Base-by-base conservation (phyloP, 208 protist genomes). In the Trypanosoma brucei region DNA sequence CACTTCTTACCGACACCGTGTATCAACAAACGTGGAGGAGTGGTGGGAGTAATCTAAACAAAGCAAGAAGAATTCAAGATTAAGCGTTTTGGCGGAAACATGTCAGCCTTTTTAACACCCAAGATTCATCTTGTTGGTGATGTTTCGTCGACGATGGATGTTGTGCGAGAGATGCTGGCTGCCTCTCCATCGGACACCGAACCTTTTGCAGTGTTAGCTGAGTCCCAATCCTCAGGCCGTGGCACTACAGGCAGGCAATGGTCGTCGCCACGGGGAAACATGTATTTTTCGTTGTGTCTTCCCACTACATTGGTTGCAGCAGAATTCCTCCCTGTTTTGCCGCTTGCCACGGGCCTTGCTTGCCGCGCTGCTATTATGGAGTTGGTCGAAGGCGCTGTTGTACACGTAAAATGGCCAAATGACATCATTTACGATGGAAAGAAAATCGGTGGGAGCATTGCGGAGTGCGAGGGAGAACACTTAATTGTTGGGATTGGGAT, bases 401-500 rank as follows among this genome's bases (percentile, higher is more conserved):
- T 87, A 38, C 46, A 56, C 42, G 70, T 77, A 36, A 93, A 93
- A 75, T 93, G 86, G 86, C 86, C 86, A 7, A 93, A 93, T 59
- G 86, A 93, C 50, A 45, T 91, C 35, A 70, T 93, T 44, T 85
- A 73, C 50, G 52, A 65, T 9, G 55, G 61, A 9, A 84, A 80
- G 56, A 93, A 93, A 71, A 54, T 88, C 45, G 82, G 78, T 33
- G 86, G 86, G 38, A 79, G 62, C 22, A 35, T 93, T 11, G 78
- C 88, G 52, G 84, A 91, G 58, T 67, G 31, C 39, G 61, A 65
- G 0, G 66, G 44, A 0, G 68, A 55, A 14, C 72, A 71, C 61
- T 52, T 84, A 0, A 14, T 93, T 44, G 51, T 89, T 45, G 86
- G 86, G n/a, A 73, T 93, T 35, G 86, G 83, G 5, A 55, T 91